Evolutionary conservation across 1,284 basidiomycete species (phyloP), one percentile per base, ranked within the genome.

Genomic region (Ganoderma lucidum): DNA sequence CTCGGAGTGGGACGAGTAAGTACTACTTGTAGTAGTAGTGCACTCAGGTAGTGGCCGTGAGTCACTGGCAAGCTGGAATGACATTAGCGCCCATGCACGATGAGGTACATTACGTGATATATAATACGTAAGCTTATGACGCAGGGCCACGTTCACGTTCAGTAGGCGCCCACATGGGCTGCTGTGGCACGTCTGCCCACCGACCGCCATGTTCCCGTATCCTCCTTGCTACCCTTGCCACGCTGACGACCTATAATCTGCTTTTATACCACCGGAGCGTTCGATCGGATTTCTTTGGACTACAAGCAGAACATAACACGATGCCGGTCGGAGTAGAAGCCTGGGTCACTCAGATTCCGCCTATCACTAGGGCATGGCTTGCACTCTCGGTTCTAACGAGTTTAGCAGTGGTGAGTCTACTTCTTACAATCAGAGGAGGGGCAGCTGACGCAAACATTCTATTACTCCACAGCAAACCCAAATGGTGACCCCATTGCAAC

Each of bases 331-430:
- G 91, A 70, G 87, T 93, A 71, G 93, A 94, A 80, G 92, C 89
- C 39, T 94, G 95, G 95, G 87, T 96, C 55, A 88, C 86, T 41
- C 93, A 96, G 75, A 93, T 97, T 64, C 96, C 96, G 42, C 96
- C 96, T 3, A 89, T 98, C 65, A 98, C 96, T 6, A 86, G 95
- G 62, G 85, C 86, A 56, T 97, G 95, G 94, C 86, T 96, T 42
- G 87, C 85, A 2, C 84, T 95, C 1, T 90, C 93, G 8, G 88
- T 96, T 19, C 84, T 90, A 30, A 93, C 91, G 5, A 96, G 94
- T 77, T 77, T 96, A 60, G 92, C 95, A 19, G 94, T 97, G 72
- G 96, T 97, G 76, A 76, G 93, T 86, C n/a, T 28, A 14, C 44
- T 62, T 44, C 44, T 42, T 59, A 8, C 53, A 32, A 66, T 30